A percentile compares a stretch with the other conserved stretches of the same genome.
Evolutionary conservation across 2,329 filamentous ascomycete genomes (phyloP).

Genomic region (Ascochyta pisi): DNA sequence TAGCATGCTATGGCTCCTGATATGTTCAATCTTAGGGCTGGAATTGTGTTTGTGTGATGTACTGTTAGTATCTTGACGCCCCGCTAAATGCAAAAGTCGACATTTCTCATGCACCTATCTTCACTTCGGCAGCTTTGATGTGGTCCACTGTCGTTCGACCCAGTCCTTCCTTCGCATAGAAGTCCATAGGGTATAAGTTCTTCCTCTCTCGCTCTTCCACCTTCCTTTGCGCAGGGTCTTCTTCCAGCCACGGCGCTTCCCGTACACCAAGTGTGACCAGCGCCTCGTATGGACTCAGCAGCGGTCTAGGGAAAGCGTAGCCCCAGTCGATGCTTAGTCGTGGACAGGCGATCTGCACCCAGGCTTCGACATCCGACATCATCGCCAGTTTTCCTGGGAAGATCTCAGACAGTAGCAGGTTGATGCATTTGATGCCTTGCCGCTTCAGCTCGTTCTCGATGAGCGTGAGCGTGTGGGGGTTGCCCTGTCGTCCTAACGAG

Average conservation of each 20-base stretch:
- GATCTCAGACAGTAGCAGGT: constrained; percentile 89
- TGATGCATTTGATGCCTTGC: constrained; percentile 79
- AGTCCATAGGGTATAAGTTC: constrained; percentile 95
- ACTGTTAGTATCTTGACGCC: too few species aligned
- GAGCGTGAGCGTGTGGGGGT: constrained; percentile 86
- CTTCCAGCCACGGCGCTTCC: constrained; percentile 67
- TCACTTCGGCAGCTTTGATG: constrained; percentile 32
- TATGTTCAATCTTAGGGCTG: too few species aligned
- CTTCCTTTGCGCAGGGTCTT: constrained; percentile 29
- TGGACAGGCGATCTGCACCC: constrained; percentile 99
- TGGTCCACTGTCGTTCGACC: constrained; percentile 70
- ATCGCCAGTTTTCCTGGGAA: constrained; percentile 93
- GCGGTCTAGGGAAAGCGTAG: constrained; percentile 87
- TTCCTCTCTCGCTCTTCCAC: constrained; percentile 52
- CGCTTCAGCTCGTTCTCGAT: constrained; percentile 79
- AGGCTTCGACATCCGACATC: constrained; percentile 93
- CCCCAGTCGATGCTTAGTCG: constrained; percentile 98
- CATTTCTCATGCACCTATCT: constrained; percentile 5
- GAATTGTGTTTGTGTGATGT: too few species aligned
- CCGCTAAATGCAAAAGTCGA: neutral
- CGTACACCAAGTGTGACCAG: constrained; percentile 83
- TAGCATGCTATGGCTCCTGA: too few species aligned
- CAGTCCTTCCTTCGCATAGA: constrained; percentile 90
- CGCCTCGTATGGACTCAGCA: constrained; percentile 94
- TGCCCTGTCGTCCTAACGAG: constrained; percentile 90